A percentile compares a stretch with the other conserved stretches of the same genome.
Conservation (phyloP, 2,329 filamentous ascomycete genomes). For the Penicillium griseofulvum region DNA sequence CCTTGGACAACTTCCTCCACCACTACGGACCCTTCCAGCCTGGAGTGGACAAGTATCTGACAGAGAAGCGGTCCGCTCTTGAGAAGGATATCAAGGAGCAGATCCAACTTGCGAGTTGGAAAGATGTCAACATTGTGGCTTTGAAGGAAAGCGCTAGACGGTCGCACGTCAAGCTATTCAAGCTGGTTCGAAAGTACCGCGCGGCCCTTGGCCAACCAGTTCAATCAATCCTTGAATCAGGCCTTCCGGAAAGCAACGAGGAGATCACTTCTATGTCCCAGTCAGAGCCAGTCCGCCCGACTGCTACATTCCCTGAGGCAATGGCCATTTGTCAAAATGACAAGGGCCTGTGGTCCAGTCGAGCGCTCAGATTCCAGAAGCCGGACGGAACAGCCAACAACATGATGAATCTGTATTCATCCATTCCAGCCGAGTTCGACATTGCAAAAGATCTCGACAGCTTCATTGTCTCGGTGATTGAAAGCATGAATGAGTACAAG, state of each 20-base stretch:
- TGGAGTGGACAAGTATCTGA: slow-evolving; percentile 63
- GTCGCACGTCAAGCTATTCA: slow-evolving; percentile 90
- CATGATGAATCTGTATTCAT: slow-evolving; percentile 65
- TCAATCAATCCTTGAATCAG: slow-evolving; percentile 52
- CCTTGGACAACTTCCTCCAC: slow-evolving; percentile 71
- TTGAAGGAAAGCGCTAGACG: slow-evolving; percentile 83
- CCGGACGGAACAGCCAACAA: slow-evolving; percentile 66
- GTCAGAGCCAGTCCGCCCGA: slow-evolving; percentile 14
- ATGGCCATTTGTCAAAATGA: slow-evolving; percentile 33
- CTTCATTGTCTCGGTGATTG: slow-evolving; percentile 68
- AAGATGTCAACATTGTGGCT: slow-evolving; percentile 91
- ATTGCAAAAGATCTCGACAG: slow-evolving; percentile 60
- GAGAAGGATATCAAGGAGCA: slow-evolving; percentile 93
- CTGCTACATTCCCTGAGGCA: slow-evolving; percentile 29
- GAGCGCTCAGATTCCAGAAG: slow-evolving; percentile 68
- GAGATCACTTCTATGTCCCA: slow-evolving; percentile 20
- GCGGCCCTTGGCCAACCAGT: slow-evolving; percentile 73
- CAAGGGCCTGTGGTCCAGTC: slow-evolving; percentile 39
- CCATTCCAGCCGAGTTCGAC: slow-evolving; percentile 54
- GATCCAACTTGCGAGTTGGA: slow-evolving; percentile 94
- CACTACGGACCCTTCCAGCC: slow-evolving; percentile 72
- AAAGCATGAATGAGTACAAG: slow-evolving; percentile 69
- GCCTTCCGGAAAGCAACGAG: slow-evolving; percentile 35
- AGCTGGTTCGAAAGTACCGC: slow-evolving; percentile 86
- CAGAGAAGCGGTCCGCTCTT: slow-evolving; percentile 66